A percentile compares a stretch with the other conserved stretches of the same genome.
Evolutionary conservation across 2,329 filamentous ascomycete genomes (phyloP).

Genomic region (Colletotrichum sp.): DNA sequence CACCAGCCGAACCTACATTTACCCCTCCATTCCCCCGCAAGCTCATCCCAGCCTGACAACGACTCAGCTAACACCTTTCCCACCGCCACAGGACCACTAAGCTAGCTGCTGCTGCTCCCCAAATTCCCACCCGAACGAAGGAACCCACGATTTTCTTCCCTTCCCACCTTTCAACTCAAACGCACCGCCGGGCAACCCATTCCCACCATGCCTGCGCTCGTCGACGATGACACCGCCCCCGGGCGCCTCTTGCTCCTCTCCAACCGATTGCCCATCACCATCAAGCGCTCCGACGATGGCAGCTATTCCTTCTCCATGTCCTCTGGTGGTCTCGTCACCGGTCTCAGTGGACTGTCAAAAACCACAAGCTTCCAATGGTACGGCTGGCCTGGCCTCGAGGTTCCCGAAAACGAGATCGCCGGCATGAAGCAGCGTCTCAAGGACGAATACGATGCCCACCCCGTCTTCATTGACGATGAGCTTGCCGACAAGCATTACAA

Average conservation of each 20-base stretch:
- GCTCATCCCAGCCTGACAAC: constrained; percentile 19
- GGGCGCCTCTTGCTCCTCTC: constrained; percentile 82
- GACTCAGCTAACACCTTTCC: constrained; percentile 14
- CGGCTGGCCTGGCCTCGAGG: constrained; percentile 93
- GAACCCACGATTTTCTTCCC: not conserved
- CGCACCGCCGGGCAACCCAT: not conserved
- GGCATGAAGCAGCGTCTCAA: constrained; percentile 79
- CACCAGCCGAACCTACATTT: constrained; percentile 5
- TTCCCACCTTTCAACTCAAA: not conserved
- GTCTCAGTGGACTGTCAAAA: constrained; percentile 89
- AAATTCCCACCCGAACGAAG: not conserved
- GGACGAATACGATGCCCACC: constrained; percentile 87
- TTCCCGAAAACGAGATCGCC: constrained; percentile 82
- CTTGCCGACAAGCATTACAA: constrained; percentile 97
- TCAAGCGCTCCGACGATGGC: constrained; percentile 91
- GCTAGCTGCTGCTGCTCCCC: not conserved
- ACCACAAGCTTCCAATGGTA: constrained; percentile 98
- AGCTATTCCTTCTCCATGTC: constrained; percentile 96
- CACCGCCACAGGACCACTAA: constrained; percentile 4
- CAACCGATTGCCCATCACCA: constrained; percentile 94
- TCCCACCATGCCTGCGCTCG: constrained; percentile 40
- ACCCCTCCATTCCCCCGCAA: constrained; percentile 23
- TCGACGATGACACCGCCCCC: constrained; percentile 36
- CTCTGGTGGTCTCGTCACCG: constrained; percentile 93
- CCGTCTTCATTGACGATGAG: constrained; percentile 92